Evolutionary conservation across 2,329 filamentous ascomycete species (phyloP), one percentile per base, ranked within the genome.

Genomic region (Trichophyton schoenleinii): DNA sequence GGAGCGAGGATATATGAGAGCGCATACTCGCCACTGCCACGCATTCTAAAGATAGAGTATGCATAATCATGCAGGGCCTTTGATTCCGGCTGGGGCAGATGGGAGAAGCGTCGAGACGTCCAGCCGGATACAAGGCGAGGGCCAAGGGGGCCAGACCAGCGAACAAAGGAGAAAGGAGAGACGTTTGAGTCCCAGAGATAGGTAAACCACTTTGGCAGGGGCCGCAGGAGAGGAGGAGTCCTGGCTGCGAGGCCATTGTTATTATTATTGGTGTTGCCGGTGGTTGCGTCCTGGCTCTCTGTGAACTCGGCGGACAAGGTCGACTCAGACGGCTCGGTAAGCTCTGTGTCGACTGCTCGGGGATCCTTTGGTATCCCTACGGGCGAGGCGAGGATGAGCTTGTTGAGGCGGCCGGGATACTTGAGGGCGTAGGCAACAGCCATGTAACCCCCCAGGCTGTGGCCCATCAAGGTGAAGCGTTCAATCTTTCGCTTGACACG

Each of bases 121-220:
- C 94, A 99, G 62, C 91, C 91, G 0, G 91, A 96, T 0, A 96
- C 90, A 41, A 99, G 84, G 25, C 91, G 85, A 2, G 94, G 94
- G 0, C 94, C 94, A 0, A 99, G 78, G 0, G 94, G 94, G 0
- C 94, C 94, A 1, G 89, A 82, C 79, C 91, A 87, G 63, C 94
- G 88, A 13, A 99, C 84, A 57, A 99, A 79, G 66, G 87, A 92
- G 74, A 99, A 99, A 5, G 94, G 94, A 0, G 91, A 96, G 65
- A 97, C 84, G 71, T 99, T 99, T 67, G 91, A 88, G 67, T 99
- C 94, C 94, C 94, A 99, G 3, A 99, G 83, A 76, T 91, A 96
- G 61, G 86, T 85, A 20, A 97, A 79, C 91, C 92, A 96, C 73
- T 87, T 85, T 0, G 91, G 90, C 2, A 94, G 74, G 1, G 85